These are phyloP conservation scores for Serendipita sp. DNA, from an alignment of 768 basidiomycete genomes.

Conservation along the genomic window DNA sequence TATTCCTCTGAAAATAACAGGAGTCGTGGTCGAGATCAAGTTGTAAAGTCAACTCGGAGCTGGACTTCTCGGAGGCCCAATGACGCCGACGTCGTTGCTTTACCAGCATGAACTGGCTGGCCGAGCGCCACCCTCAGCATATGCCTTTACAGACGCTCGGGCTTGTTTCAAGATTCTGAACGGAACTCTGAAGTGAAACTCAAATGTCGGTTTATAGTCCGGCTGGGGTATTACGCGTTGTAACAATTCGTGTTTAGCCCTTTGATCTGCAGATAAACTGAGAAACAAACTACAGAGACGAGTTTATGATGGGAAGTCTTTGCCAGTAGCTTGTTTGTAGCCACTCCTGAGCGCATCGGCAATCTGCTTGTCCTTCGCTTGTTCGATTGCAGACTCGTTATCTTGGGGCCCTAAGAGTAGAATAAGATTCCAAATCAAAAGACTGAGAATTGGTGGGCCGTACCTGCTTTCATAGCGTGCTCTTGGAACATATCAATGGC, in stretches of 20 bases:
- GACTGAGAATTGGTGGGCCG: no score
- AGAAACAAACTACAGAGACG: background rate
- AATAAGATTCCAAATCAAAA: no score
- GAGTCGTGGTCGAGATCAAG: background rate
- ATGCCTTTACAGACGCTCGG: no score
- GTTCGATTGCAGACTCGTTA: constrained; percentile 26
- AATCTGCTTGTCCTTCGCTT: constrained; percentile 28
- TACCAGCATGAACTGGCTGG: no score
- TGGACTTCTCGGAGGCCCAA: background rate
- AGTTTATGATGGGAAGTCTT: constrained; percentile 19
- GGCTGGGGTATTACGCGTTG: background rate
- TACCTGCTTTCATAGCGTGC: constrained; percentile 24
- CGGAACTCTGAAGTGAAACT: no score
- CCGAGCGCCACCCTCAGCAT: no score
- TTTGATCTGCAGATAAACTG: background rate
- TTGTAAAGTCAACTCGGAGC: background rate
- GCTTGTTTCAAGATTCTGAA: no score
- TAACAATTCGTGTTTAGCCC: background rate
- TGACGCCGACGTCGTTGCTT: no score
- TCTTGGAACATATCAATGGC: background rate
- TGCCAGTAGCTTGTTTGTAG: constrained; percentile 25
- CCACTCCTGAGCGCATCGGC: constrained; percentile 20
- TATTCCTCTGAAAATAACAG: background rate
- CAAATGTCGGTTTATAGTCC: no score
- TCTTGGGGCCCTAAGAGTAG: constrained; percentile 16